Evolutionary conservation across 257 asterid species (phyloP).

Genomic region (Agastache rugosa): DNA sequence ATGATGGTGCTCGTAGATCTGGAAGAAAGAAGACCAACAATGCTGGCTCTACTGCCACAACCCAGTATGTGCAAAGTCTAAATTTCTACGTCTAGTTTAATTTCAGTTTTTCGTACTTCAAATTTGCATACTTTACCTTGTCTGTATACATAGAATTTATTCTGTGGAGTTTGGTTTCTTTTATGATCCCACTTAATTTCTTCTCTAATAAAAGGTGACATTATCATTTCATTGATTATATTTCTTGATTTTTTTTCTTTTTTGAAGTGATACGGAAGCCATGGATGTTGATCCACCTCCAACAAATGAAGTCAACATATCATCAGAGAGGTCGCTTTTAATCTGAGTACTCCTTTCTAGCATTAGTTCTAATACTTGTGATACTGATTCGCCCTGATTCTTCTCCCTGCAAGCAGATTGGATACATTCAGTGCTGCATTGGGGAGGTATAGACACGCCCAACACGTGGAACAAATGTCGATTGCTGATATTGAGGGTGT

Average conservation of each 20-base stretch:
- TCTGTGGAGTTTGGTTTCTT: background rate
- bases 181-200: background rate
- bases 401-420: conserved; percentile 49
- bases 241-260: conserved; percentile 29
- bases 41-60: conserved; percentile 51
- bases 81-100: background rate
- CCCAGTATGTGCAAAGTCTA: conserved; percentile 47
- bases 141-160: background rate
- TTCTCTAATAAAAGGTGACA: conserved; percentile 3
- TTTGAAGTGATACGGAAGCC: conserved; percentile 58
- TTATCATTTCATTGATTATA: conserved; percentile 14
- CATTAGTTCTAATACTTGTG: background rate
- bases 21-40: conserved; percentile 34
- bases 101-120: background rate
- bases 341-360: conserved; percentile 2
- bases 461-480: conserved; percentile 72
- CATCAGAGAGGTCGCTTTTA: conserved; percentile 58
- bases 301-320: conserved; percentile 44
- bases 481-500: conserved; percentile 72
- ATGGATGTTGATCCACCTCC: conserved; percentile 84
- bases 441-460: conserved; percentile 74
- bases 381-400: background rate
- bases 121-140: background rate
- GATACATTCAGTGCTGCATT: conserved; percentile 71
- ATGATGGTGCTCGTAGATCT: conserved; percentile 43